These are phyloP conservation scores for Penicillium maclennaniae DNA, from an alignment of 495 filamentous ascomycete genomes.

Conservation along the genomic window DNA sequence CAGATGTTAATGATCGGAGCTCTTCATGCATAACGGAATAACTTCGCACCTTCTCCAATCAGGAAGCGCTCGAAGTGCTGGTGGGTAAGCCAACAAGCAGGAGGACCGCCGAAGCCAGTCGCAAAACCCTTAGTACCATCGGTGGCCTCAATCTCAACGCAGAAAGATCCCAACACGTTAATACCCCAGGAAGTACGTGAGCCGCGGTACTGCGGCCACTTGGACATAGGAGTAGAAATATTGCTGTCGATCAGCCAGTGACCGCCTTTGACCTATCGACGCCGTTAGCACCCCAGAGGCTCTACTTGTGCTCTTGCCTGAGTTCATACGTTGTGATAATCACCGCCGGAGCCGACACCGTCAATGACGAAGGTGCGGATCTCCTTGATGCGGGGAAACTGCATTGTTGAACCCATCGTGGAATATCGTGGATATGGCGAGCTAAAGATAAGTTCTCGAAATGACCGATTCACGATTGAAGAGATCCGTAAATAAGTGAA, in stretches of 20 bases:
- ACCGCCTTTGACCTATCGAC: constrained; percentile 64
- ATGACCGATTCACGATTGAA: neutral
- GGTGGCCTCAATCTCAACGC: constrained; percentile 82
- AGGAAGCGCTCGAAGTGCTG: constrained; percentile 91
- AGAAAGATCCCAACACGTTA: constrained; percentile 91
- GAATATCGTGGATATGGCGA: neutral
- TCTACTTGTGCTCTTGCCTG: too few relatives aligned
- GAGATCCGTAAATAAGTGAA: neutral
- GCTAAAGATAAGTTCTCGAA: neutral
- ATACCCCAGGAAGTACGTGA: constrained; percentile 93
- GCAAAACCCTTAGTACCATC: constrained; percentile 91
- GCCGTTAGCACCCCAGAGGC: constrained; percentile 2
- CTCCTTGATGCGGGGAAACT: constrained; percentile 63
- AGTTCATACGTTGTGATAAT: constrained; percentile 78
- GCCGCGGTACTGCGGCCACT: constrained; percentile 79
- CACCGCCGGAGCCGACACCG: constrained; percentile 83
- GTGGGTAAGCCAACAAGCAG: constrained; percentile 87
- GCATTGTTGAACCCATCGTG: constrained; percentile 34
- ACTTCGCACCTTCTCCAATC: constrained; percentile 63
- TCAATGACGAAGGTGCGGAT: constrained; percentile 77
- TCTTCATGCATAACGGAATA: neutral
- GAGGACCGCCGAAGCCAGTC: constrained; percentile 89
- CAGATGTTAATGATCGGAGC: neutral
- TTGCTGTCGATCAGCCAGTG: constrained; percentile 90
- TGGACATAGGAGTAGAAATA: constrained; percentile 87